Percentiles rank a stretch among this genome's conserved stretches.
phyloP scores from a whole-genome alignment of 305 asterid genomes.

The Fraxinus xanthoxyloides region DNA sequence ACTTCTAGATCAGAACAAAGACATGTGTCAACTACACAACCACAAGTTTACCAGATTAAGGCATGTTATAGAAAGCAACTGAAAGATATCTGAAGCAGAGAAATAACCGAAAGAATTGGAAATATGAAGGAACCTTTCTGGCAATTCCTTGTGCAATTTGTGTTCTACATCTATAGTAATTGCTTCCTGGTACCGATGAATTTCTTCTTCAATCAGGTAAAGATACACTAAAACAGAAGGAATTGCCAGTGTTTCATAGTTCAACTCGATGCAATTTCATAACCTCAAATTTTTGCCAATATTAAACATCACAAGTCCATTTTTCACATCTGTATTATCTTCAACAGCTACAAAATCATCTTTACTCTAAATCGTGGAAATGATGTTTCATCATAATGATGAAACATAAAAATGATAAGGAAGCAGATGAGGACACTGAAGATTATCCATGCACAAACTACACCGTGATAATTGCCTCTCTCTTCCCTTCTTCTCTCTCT shows the following conservation, averaged over 20 bases:
- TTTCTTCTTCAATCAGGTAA: not conserved
- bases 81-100: not conserved
- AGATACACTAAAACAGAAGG: not conserved
- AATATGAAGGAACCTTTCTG: not conserved
- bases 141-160: not conserved
- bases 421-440: not conserved
- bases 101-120: not conserved
- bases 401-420: not conserved
- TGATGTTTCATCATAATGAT: not conserved
- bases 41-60: not conserved
- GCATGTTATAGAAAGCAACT: not conserved
- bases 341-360: not conserved
- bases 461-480: not conserved
- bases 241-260: not conserved
- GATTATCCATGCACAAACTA: not conserved
- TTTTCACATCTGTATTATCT: not conserved
- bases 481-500: not conserved
- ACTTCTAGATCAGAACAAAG: slow-evolving; percentile 26
- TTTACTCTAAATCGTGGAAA: not conserved
- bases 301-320: not conserved
- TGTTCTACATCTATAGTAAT: not conserved
- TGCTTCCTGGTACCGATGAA: not conserved
- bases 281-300: not conserved
- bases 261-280: not conserved
- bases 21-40: slow-evolving; percentile 4